Percentiles rank a stretch among this genome's conserved stretches.
Conservation (phyloP, 768 basidiomycete species). For the Russula abietina region DNA sequence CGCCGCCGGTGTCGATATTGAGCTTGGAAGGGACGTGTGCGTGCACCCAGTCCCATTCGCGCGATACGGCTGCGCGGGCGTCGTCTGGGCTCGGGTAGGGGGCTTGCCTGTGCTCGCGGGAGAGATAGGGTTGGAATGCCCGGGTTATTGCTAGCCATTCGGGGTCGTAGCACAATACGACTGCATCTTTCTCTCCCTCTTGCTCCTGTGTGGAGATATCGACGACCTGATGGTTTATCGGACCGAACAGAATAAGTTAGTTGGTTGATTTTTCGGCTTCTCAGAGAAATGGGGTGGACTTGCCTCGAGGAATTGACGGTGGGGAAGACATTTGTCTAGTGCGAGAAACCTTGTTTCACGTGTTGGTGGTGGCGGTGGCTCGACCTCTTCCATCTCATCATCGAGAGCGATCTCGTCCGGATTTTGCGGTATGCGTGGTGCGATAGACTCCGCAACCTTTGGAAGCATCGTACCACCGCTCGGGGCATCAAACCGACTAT, state of each 20-base stretch:
- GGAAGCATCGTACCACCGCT: neutral
- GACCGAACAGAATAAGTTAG: neutral
- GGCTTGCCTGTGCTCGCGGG: conserved; percentile 43
- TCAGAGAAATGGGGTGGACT: neutral
- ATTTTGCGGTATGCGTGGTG: conserved; percentile 28
- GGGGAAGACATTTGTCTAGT: conserved; percentile 72
- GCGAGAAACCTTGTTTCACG: conserved; percentile 74
- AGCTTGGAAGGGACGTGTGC: conserved; percentile 42
- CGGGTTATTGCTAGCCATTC: conserved; percentile 94
- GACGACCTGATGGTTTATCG: conserved; percentile 5
- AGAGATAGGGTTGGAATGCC: conserved; percentile 77
- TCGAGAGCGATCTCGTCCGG: conserved; percentile 49
- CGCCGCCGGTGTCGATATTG: conserved; percentile 19
- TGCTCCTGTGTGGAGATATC: neutral
- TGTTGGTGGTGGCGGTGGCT: conserved; percentile 28
- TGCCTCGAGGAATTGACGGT: conserved; percentile 77
- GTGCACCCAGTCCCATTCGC: conserved; percentile 63
- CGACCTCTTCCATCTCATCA: conserved; percentile 41
- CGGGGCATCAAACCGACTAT: neutral
- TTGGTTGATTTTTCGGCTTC: neutral
- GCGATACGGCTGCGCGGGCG: conserved; percentile 41
- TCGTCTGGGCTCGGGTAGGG: conserved; percentile 48
- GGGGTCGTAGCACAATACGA: conserved; percentile 65
- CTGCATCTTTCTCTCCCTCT: conserved; percentile 20
- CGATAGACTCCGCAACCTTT: neutral